Base-by-base conservation (phyloP, 441 rosid genomes). In the Iberis amara region DNA sequence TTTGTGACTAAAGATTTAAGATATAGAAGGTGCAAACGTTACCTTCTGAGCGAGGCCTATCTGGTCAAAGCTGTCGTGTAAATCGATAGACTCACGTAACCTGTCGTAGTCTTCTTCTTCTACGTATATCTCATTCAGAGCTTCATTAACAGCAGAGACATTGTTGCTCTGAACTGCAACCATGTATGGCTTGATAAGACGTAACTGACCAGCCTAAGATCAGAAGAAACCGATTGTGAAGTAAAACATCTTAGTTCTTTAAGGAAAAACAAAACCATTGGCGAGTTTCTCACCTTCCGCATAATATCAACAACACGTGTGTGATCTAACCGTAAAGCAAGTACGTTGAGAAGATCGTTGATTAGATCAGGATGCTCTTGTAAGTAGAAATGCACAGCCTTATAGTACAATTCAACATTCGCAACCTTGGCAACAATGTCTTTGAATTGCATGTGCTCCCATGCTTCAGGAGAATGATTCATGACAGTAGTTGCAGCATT, bases 371-470 rank as follows among this genome's bases (percentile, higher is more conserved):
- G 99, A 57, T 94, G 98, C 55, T 94, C 96, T 77, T 90, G 94
- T 78, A 94, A 70, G 75, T 94, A 94, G 76, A 94, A 94, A 76
- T 94, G 97, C 57, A 94, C 96, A 5, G 97, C 97, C 80, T 94
- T 94, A 57, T 94, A 94, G 66, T 94, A 94, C 21, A 94, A 69
- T 64, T 94, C 99, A 15, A 94, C 99, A 73, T 75, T 94, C 3
- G 96, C 99, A 72, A 90, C 97, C 77, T 94, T 94, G 47, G 89
- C 98, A 0, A 70, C 79, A 21, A 90, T 81, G 55, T 94, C 99
- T 74, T 94, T 94, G 61, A 90, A 94, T 57, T 94, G 99, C 99
- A 94, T 94, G 80, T 90, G 98, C 53, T 94, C 99, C 99, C 99
- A 94, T 8, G 99, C 98, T 80, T 87, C 98, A 0, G 99, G 99